Evolutionary conservation across 164 flowering plant genomes (phyloP), one percentile per base, ranked within the genome.

Genomic region (Umbilicus rupestris): DNA sequence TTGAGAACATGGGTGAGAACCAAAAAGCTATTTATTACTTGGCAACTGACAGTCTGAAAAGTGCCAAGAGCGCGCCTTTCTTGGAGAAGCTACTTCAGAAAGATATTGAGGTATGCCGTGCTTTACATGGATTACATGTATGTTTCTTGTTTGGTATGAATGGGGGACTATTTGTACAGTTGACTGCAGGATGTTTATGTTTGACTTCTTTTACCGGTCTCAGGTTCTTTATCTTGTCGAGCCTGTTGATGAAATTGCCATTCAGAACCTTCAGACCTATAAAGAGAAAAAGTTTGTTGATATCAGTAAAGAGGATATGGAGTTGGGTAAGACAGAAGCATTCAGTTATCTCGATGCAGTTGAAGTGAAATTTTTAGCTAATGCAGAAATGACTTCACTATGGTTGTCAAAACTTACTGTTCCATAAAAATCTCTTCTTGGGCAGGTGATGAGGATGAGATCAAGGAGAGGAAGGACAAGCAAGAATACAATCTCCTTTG

Each of bases 201-300:
- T 73, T 20, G 24, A 28, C 37, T 39, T 49, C 57, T 41, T 44
- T 49, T 22, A 8, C 58, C 3, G 58, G 58, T 62, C n/a, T 68
- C 62, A 90, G 97, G 97, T 95, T 66, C 75, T 95, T 0, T 95
- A 87, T 78, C 76, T 95, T 14, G 74, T 92, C 69, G 99, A 95
- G 73, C 99, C 99, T 14, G 88, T 95, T 39, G 99, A 95, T 76
- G 99, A 95, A 73, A 94, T 95, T 67, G 94, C 99, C 30, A 87
- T 95, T 76, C 97, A 90, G 81, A 89, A 92, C 76, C 79, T 95
- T 47, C 92, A 92, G 64, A 88, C 99, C 0, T 95, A 87, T 83
- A 92, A 92, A 63, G 99, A 92, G 65, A 92, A 92, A 82, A 92
- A 92, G 68, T 95, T 95, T 81, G 91, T 95, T 72, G 99, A 95